Evolutionary conservation across 768 basidiomycete species (phyloP).

Genomic region (Termitomyces sp.): DNA sequence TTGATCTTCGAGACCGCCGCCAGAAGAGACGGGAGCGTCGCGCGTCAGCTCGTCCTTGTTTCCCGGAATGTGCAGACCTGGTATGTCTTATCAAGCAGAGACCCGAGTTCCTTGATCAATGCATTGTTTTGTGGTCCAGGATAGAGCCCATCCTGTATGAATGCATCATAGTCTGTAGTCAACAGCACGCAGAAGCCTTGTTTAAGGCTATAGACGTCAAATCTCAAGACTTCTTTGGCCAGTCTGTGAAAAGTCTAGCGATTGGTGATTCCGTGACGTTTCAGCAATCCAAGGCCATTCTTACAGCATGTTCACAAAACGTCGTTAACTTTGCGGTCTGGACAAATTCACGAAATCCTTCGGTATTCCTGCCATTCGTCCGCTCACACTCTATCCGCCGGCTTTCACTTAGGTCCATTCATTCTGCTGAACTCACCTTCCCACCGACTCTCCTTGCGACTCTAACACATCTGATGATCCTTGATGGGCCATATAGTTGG

Average conservation of each 20-base stretch:
- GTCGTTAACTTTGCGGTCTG: conserved; percentile 15
- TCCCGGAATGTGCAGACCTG: conserved; percentile 20
- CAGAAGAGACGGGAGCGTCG: conserved; percentile 13
- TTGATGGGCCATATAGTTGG: conserved; percentile 17
- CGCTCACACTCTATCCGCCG: conserved; percentile 9
- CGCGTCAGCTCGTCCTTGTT: conserved; percentile 18
- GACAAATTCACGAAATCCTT: conserved; percentile 13
- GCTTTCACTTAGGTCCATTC: conserved; percentile 10
- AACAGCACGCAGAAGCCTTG: conserved; percentile 15
- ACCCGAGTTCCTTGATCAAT: neutral
- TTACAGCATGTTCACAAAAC: conserved; percentile 11
- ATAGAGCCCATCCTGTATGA: conserved; percentile 24
- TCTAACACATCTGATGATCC: conserved; percentile 22
- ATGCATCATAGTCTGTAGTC: conserved; percentile 19
- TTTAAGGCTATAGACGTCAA: conserved; percentile 14
- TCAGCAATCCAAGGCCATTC: conserved; percentile 15
- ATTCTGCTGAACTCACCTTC: conserved; percentile 16
- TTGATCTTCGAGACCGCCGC: conserved; percentile 23
- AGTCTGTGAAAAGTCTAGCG: conserved; percentile 9
- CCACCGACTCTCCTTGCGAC: conserved; percentile 15
- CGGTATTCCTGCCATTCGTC: conserved; percentile 16
- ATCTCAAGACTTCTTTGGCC: conserved; percentile 6
- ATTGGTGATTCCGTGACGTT: conserved; percentile 16
- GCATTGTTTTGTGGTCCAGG: conserved; percentile 7
- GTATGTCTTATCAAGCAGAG: conserved; percentile 12